Evolutionary conservation across 257 asterid species (phyloP), one percentile per base, ranked within the genome.

Genomic region (Capsicum pubescens): DNA sequence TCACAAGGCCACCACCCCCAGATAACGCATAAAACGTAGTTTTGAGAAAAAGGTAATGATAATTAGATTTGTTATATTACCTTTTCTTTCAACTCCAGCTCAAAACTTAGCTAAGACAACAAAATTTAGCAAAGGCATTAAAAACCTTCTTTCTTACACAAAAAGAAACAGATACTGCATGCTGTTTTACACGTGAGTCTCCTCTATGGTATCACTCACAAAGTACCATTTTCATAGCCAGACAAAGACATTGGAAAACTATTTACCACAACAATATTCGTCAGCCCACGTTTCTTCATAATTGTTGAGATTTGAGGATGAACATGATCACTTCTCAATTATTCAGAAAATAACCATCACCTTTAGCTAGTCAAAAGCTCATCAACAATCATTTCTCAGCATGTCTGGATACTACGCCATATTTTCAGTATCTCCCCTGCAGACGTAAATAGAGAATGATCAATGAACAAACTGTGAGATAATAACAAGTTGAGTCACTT

Each of bases 311-410:
- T 4, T 63, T 5, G 70, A 63, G 54, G 54, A 15, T 15, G 32
- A 69, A 39, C 52, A 0, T 36, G 54, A 68, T 16, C 77, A 8
- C 39, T 69, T 69, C 77, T 39, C 77, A 39, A 39, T 69, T 69
- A 69, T 69, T 69, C 54, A 69, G 54, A 39, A 14, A 69, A 16
- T 0, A 39, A 69, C 54, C 76, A 69, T 69, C 77, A 69, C 77
- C 77, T 3, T 69, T 39, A 8, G 19, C 54, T 39, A 35, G 76
- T 69, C 32, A 39, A 69, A 42, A 39, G 77, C 54, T 39, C 39
- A 15, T 39, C 77, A 69, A 39, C 54, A 69, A 69, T 42, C 78
- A 42, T 69, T 69, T 69, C 78, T 42, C 55, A 69, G 54, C 50
- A 39, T n/a, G 32, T 39, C 78, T 39, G 15, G 78, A 69, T 39